These are phyloP conservation scores for Trypanosoma caninum DNA, from an alignment of 208 protist genomes.

Conservation along the genomic window DNA sequence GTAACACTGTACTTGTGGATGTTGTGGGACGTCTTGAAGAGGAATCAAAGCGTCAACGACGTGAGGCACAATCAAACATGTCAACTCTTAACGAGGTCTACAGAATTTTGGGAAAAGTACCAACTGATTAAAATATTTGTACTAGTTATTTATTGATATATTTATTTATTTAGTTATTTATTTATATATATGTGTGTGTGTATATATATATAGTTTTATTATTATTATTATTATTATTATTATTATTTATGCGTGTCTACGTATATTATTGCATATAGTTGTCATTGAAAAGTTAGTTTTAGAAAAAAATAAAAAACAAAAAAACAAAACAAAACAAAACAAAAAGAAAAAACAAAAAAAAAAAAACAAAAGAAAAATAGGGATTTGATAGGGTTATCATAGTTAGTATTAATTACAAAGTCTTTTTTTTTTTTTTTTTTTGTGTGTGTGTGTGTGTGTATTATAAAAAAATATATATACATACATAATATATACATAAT, in stretches of 20 bases:
- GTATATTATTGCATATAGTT: not conserved
- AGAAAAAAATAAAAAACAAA: slow-evolving; percentile 7
- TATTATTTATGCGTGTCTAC: slow-evolving; percentile 4
- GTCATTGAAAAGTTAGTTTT: not conserved
- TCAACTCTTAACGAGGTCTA: slow-evolving; percentile 8
- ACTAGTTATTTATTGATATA: not conserved
- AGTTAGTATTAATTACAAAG: not conserved
- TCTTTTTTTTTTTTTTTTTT: not conserved
- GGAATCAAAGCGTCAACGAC: slow-evolving; percentile 10
- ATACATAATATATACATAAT: too few species aligned
- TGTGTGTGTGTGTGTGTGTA: too few species aligned
- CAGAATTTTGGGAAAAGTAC: not conserved
- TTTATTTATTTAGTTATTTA: slow-evolving; percentile 1
- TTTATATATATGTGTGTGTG: slow-evolving; percentile 22
- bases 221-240: slow-evolving; percentile 12
- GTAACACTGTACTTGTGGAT: not conserved
- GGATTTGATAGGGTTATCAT: not conserved
- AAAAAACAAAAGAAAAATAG: not conserved
- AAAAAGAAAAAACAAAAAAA: not conserved
- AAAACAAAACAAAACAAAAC: not conserved
- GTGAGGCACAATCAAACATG: slow-evolving; percentile 5
- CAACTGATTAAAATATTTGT: not conserved
- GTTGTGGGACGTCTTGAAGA: slow-evolving; percentile 2
- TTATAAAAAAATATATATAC: too few species aligned
- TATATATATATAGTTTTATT: slow-evolving; percentile 3